Evolutionary conservation across 2,329 filamentous ascomycete species (phyloP), one percentile per base, ranked within the genome.

Genomic region (Epichloe amarillans): DNA sequence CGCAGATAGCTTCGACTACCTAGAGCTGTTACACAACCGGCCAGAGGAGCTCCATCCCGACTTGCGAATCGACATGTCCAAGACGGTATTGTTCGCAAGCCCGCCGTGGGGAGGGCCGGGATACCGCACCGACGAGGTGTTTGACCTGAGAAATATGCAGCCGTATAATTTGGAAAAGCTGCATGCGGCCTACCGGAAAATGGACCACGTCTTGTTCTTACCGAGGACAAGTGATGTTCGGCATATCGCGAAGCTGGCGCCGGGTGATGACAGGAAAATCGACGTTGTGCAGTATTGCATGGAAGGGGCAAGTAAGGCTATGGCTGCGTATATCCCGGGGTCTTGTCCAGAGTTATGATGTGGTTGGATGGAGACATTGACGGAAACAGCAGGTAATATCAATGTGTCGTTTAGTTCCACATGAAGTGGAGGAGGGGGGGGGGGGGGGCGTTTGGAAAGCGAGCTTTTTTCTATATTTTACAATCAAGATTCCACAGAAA

Each of bases 231-330:
- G 88, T 54, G 83, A 95, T 64, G 64, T 95, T 49, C 77, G 82
- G 47, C 89, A 95, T 66, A 74, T 95, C 54, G 86, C 87, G 4
- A 74, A 66, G 56, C 61, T 83, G 35, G 71, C 69, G 1, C 71
- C 72, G 1, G 19, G 11, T 10, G 56, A 69, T 2, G 68, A 69
- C 11, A 68, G 65, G 23, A 86, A 84, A 67, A 72, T 88, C 17
- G 80, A 84, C 43, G 82, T 91, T 26, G 80, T 87, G 46, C 93
- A 98, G 69, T 97, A 97, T 64, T 95, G 90, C 62, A 87, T 95
- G 71, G 76, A 86, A 59, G 88, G 89, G 12, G 86, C 86, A 6
- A 96, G 90, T 66, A 96, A 96, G 68, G 86, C 84, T 50, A 67
- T 84, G 65, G 79, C 82, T n/a, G 79, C 76, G 33, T 84, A 80